phyloP scores from a whole-genome alignment of 306 rosid species.

The Castanopsis chinensis region DNA sequence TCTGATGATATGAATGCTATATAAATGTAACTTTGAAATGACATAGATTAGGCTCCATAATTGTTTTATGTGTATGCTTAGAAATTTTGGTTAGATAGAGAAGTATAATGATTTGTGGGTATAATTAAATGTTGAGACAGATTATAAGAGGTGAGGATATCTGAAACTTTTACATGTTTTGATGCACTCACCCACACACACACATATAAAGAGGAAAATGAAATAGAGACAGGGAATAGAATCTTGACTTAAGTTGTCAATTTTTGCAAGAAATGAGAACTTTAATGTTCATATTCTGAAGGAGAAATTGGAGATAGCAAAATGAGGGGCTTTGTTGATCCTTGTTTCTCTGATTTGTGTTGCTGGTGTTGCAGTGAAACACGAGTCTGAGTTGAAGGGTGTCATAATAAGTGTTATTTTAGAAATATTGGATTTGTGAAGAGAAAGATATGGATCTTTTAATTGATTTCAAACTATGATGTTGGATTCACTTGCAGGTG shows the following conservation, averaged over 20 bases:
- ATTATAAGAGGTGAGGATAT: background rate
- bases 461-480: constrained; percentile 4
- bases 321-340: background rate
- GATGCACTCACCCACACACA: background rate
- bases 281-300: background rate
- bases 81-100: background rate
- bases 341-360: background rate
- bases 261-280: background rate
- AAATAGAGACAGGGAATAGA: background rate
- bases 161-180: background rate
- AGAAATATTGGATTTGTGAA: background rate
- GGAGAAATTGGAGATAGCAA: background rate
- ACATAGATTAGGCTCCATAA: background rate
- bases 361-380: background rate
- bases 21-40: background rate
- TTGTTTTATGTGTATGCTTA: background rate
- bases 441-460: background rate
- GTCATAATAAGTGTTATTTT: constrained; percentile 5
- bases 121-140: background rate
- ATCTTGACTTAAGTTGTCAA: background rate
- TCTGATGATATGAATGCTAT: background rate
- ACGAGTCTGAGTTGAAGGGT: background rate
- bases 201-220: background rate
- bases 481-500: constrained; percentile 40
- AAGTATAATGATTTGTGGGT: background rate